Evolutionary conservation across 2,329 filamentous ascomycete species (phyloP), one percentile per base, ranked within the genome.

Genomic region (Exophiala calicioides): DNA sequence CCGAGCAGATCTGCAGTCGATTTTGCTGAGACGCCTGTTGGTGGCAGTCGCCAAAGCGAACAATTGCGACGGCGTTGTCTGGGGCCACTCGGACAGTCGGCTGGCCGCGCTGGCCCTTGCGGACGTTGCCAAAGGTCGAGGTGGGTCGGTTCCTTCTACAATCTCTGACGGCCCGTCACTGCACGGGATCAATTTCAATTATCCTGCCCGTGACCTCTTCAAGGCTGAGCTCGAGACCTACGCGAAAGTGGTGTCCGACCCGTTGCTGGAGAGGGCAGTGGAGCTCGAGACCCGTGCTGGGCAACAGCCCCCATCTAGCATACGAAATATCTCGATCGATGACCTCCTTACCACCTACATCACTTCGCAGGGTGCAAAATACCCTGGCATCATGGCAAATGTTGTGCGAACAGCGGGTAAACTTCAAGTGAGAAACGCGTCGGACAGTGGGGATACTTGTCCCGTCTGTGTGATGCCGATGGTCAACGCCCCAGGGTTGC

Each of bases 321-420:
- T 62, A 68, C 87, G 84, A 62, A 85, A 89, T 56, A 78, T 88
- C 34, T 94, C 89, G 34, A 96, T 98, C 60, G 90, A 96, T 62
- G 85, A 90, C 58, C 79, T 98, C 43, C 90, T 97, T 84, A 72
- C 77, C 47, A 84, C 89, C 47, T 98, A 96, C 66, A 95, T 98
- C 61, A 80, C 82, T 56, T 85, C 82, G 30, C 88, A 95, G 12
- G 90, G 95, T 64, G 80, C 82, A 56, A 86, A 85, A 49, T 96
- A 94, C 62, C 88, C 90, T 3, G 88, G 87, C 44, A 89, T 97
- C 45, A 90, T 98, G 57, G 86, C 90, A 23, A 98, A 98, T 64
- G 93, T 98, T 7, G 91, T 96, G 4, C 82, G 89, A 53, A 98
- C 91, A 24, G 85, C 87, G n/a, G 84, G 82, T 40, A 95, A 94